Percentiles rank a stretch among this genome's conserved stretches.
Conservation (phyloP, 495 filamentous ascomycete genomes). For the Terfezia claveryi region DNA sequence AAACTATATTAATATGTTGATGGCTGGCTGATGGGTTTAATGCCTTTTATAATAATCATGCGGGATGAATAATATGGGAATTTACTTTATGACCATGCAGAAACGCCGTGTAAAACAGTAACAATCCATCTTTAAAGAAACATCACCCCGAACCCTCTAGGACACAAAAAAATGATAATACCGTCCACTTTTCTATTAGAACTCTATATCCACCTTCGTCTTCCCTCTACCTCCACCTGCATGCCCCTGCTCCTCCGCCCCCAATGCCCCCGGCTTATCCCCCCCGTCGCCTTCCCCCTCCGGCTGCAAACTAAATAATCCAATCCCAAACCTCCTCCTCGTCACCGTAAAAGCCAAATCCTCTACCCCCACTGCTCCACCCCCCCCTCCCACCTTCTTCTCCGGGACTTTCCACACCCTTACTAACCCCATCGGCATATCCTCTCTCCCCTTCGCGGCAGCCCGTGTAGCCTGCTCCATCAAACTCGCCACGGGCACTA, state of each 20-base stretch:
- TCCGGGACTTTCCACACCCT: slow-evolving; percentile 64
- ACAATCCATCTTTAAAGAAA: background rate
- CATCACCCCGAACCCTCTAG: background rate
- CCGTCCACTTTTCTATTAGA: slow-evolving; percentile 23
- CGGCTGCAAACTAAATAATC: slow-evolving; percentile 73
- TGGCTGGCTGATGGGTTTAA: too few species aligned
- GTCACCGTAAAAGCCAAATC: slow-evolving; percentile 81
- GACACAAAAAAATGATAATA: background rate
- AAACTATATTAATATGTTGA: too few species aligned
- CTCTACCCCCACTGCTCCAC: slow-evolving; percentile 42
- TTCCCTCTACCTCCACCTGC: slow-evolving; percentile 20
- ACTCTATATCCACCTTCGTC: slow-evolving; percentile 50
- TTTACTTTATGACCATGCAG: background rate
- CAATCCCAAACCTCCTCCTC: slow-evolving; percentile 61
- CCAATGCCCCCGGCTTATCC: slow-evolving; percentile 21
- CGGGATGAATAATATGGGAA: too few species aligned
- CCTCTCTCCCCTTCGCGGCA: slow-evolving; percentile 26
- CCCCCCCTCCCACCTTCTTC: slow-evolving; percentile 56
- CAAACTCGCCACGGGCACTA: slow-evolving; percentile 50
- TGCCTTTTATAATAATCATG: too few species aligned
- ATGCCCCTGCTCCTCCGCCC: slow-evolving; percentile 20
- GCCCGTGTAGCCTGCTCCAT: background rate
- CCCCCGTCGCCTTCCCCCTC: slow-evolving; percentile 57
- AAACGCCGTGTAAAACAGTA: background rate
- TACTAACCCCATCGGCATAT: slow-evolving; percentile 67